Conservation (phyloP, 257 asterid genomes). For the Capsicum rhomboideum region DNA sequence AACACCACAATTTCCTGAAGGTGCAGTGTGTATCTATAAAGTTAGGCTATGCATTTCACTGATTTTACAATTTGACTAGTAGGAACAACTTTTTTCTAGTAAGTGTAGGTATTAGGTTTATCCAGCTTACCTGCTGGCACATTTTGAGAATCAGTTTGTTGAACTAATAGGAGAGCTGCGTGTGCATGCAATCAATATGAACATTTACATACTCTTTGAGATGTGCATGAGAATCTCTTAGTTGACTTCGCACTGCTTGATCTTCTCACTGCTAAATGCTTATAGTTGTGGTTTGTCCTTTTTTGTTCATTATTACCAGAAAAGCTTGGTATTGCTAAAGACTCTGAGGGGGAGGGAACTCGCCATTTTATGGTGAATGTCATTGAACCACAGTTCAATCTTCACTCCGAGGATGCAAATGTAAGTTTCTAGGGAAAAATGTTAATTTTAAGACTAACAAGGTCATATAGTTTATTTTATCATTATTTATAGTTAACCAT, state of each 20-base stretch:
- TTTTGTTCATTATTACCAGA: conserved; percentile 39
- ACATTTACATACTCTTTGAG: conserved; percentile 1
- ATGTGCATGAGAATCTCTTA: not conserved
- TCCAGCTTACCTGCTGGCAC: not conserved
- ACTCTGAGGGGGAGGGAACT: conserved; percentile 85
- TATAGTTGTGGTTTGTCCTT: not conserved
- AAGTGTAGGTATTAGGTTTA: not conserved
- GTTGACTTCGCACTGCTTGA: not conserved
- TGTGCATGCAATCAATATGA: not conserved
- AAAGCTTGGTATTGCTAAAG: conserved; percentile 45
- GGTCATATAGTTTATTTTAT: not conserved
- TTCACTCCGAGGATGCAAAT: conserved; percentile 98
- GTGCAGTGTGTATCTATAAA: not conserved
- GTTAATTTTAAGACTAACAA: not conserved
- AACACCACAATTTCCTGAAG: not conserved
- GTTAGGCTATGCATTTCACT: not conserved
- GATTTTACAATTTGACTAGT: not conserved
- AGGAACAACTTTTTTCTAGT: not conserved
- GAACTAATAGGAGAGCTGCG: not conserved
- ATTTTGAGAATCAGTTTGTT: not conserved
- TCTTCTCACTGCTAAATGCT: not conserved
- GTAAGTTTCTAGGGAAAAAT: conserved; percentile 36
- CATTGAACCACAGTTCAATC: conserved; percentile 98
- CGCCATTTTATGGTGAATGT: conserved; percentile 99
- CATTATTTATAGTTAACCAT: not conserved